Conservation (phyloP, 306 rosid genomes). For the Cicer judaicum region DNA sequence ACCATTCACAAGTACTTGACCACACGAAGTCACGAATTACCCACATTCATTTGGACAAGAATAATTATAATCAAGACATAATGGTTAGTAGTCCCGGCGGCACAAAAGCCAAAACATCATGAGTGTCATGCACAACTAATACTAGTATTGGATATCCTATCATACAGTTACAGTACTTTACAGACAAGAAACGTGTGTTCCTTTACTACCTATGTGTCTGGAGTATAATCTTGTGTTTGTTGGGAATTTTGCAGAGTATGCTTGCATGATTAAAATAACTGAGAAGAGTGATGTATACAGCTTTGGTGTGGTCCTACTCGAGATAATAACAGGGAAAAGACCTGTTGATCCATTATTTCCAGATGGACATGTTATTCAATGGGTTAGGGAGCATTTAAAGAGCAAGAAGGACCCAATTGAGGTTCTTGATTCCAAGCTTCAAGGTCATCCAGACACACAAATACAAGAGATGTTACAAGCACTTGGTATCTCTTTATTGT, state of each 20-base stretch:
- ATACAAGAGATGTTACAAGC: conserved; percentile 88
- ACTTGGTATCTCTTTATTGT: conserved; percentile 76
- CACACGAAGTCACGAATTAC: conserved; percentile 42
- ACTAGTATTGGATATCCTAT: too few species aligned
- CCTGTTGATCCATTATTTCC: conserved; percentile 80
- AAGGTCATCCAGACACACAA: conserved; percentile 72
- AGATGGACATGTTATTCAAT: conserved; percentile 78
- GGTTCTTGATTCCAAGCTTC: conserved; percentile 77
- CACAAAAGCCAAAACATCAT: conserved; percentile 46
- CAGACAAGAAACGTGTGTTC: conserved; percentile 9
- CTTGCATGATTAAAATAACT: conserved; percentile 74
- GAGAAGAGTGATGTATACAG: conserved; percentile 90
- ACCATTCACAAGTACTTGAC: conserved; percentile 35
- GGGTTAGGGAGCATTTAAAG: conserved; percentile 78
- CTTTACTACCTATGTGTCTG: neutral
- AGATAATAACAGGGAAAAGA: conserved; percentile 82
- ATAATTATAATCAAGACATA: conserved; percentile 24
- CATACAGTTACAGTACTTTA: neutral
- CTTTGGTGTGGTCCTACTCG: conserved; percentile 83
- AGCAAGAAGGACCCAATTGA: conserved; percentile 74
- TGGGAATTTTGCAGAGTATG: conserved; percentile 69
- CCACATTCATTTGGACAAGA: conserved; percentile 42
- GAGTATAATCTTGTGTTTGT: conserved; percentile 29
- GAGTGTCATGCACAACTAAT: conserved; percentile 11
- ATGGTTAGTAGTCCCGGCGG: conserved; percentile 12